Evolutionary conservation across 257 asterid genomes (phyloP).

Genomic region (Primulina eburnea): DNA sequence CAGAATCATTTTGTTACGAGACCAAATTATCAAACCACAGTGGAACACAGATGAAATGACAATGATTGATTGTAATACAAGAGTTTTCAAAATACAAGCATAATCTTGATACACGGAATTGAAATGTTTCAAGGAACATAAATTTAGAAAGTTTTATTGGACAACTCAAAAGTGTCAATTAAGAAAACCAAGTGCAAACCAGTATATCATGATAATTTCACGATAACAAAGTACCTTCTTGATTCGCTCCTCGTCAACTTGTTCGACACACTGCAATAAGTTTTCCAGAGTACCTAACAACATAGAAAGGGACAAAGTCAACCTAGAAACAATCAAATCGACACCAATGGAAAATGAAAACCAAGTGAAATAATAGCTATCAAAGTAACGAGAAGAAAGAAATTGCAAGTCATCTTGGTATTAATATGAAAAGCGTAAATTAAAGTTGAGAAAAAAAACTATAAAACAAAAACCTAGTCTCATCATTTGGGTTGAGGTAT

Average conservation of each 20-base stretch:
- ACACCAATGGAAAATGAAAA: constrained; percentile 18
- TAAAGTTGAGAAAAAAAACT: not conserved
- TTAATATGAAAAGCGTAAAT: not conserved
- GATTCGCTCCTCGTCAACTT: constrained; percentile 72
- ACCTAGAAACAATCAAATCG: constrained; percentile 18
- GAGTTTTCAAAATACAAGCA: constrained; percentile 7
- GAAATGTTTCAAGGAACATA: constrained; percentile 4
- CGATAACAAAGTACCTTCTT: constrained; percentile 52
- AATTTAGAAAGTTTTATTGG: constrained; percentile 1
- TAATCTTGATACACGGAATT: not conserved
- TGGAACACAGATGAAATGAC: constrained; percentile 1
- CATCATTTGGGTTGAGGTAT: not conserved
- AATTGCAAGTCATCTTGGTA: not conserved
- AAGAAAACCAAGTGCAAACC: constrained; percentile 15
- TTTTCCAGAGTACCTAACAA: constrained; percentile 78
- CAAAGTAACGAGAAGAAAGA: not conserved
- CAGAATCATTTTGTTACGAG: constrained; percentile 3
- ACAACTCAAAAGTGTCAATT: constrained; percentile 10
- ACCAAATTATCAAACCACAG: not conserved
- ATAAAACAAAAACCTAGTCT: not conserved
- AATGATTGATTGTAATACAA: not conserved
- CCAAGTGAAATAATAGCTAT: constrained; percentile 14
- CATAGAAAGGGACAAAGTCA: constrained; percentile 21
- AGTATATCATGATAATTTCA: constrained; percentile 14
- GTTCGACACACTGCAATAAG: constrained; percentile 69